phyloP scores from a whole-genome alignment of 169 alveolate genomes.

The Plasmodium relictum region DNA sequence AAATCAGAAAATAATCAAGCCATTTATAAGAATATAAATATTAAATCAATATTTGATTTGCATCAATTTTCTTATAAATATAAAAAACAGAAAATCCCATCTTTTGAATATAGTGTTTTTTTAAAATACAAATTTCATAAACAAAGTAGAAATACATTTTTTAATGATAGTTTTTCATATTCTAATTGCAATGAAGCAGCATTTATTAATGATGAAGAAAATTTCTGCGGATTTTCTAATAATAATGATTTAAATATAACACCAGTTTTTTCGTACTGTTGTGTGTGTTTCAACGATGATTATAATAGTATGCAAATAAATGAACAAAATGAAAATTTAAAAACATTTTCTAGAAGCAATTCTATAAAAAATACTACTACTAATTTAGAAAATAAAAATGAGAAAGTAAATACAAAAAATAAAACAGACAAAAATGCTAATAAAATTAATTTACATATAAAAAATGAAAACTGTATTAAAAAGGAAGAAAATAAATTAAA shows the following conservation, averaged over 20 bases:
- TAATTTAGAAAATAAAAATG: background rate
- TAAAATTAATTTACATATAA: background rate
- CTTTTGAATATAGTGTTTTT: conserved; percentile 63
- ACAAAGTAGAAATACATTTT: background rate
- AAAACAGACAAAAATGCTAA: background rate
- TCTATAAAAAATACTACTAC: conserved; percentile 4
- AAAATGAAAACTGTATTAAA: background rate
- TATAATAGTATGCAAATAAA: conserved; percentile 46
- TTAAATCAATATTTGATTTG: conserved; percentile 50
- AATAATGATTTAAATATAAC: conserved; percentile 64
- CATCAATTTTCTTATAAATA: conserved; percentile 49
- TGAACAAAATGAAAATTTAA: conserved; percentile 26
- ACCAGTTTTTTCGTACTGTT: conserved; percentile 51
- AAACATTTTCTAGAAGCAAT: conserved; percentile 16
- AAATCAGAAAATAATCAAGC: background rate
- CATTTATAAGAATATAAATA: conserved; percentile 3
- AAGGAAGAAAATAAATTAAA: conserved; percentile 7
- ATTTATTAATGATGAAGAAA: conserved; percentile 49
- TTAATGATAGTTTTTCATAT: background rate
- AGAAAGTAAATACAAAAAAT: background rate
- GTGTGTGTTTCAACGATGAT: conserved; percentile 66
- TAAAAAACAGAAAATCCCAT: conserved; percentile 48
- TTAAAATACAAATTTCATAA: conserved; percentile 29
- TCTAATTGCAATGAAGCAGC: background rate
- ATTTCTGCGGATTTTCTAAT: conserved; percentile 67